phyloP scores from a whole-genome alignment of 1,284 basidiomycete species.

The Leccinum fuscescens region DNA sequence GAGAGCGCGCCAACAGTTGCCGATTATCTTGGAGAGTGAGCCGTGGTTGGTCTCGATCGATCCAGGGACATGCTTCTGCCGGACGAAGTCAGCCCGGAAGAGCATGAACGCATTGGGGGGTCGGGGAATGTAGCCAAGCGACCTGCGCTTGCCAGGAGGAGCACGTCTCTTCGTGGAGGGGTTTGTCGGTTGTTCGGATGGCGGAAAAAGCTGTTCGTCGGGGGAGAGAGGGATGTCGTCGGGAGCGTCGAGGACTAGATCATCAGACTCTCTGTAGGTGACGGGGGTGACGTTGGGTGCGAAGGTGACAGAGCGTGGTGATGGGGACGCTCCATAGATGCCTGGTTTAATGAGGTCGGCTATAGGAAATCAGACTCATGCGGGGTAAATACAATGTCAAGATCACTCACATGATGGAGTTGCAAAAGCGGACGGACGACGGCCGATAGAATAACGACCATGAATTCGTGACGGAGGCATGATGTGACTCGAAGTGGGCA shows the following conservation, averaged over 20 bases:
- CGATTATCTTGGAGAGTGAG: conserved; percentile 72
- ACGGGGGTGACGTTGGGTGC: conserved; percentile 71
- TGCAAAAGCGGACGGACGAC: conserved; percentile 21
- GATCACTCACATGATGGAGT: conserved; percentile 13
- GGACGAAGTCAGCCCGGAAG: conserved; percentile 86
- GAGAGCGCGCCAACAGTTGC: conserved; percentile 67
- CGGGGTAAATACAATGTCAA: background rate
- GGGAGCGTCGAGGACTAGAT: conserved; percentile 32
- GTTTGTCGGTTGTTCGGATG: conserved; percentile 39
- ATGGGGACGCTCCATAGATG: conserved; percentile 47
- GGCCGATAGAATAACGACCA: conserved; percentile 20
- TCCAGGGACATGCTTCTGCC: conserved; percentile 77
- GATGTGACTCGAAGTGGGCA: background rate
- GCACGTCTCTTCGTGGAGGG: conserved; percentile 42
- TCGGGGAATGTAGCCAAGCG: conserved; percentile 77
- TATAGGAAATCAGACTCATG: background rate
- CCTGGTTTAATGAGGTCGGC: conserved; percentile 54
- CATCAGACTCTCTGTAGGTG: conserved; percentile 53
- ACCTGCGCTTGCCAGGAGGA: conserved; percentile 57
- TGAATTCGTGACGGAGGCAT: conserved; percentile 25
- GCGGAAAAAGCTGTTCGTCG: conserved; percentile 43
- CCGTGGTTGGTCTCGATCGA: conserved; percentile 83
- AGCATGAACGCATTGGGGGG: conserved; percentile 94
- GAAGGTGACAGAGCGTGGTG: conserved; percentile 59
- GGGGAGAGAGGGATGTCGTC: conserved; percentile 26